Conservation (phyloP, 2,329 filamentous ascomycete genomes). For the Bipolaris bicolor region DNA sequence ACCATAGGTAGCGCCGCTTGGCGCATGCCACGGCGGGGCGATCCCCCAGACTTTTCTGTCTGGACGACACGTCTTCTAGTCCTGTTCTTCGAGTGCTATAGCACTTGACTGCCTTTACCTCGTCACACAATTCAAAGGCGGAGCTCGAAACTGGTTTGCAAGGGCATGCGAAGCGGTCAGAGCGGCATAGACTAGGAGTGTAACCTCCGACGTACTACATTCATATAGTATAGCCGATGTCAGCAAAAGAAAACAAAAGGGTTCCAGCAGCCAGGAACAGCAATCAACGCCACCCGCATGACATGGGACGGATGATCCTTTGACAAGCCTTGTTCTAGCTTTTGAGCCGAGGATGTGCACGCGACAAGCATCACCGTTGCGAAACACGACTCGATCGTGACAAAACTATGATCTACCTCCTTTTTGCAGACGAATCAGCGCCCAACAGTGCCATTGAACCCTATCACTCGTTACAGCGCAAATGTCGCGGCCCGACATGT, state of each 20-base stretch:
- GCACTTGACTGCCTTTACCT: background rate
- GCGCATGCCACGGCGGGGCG: conserved; percentile 16
- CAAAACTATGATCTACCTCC: background rate
- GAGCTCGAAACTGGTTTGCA: background rate
- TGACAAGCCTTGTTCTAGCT: background rate
- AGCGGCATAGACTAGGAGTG: background rate
- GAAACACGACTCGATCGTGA: background rate
- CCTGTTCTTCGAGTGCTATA: background rate
- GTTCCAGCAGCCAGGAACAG: background rate
- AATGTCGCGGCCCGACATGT: background rate
- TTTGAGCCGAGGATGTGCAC: background rate
- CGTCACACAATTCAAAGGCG: background rate
- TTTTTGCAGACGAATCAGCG: background rate
- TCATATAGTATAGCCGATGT: background rate
- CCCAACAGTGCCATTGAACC: background rate
- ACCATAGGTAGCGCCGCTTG: conserved; percentile 26
- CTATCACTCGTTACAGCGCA: background rate
- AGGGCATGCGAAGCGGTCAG: background rate
- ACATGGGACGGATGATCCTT: background rate
- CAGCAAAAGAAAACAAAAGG: background rate
- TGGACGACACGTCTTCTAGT: conserved; percentile 9
- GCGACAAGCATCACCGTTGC: background rate
- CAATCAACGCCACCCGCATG: background rate
- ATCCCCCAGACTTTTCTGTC: conserved; percentile 20
- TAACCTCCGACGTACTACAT: background rate